Base-by-base conservation (phyloP, 2,329 filamentous ascomycete species). In the Cryphonectria naterciae region DNA sequence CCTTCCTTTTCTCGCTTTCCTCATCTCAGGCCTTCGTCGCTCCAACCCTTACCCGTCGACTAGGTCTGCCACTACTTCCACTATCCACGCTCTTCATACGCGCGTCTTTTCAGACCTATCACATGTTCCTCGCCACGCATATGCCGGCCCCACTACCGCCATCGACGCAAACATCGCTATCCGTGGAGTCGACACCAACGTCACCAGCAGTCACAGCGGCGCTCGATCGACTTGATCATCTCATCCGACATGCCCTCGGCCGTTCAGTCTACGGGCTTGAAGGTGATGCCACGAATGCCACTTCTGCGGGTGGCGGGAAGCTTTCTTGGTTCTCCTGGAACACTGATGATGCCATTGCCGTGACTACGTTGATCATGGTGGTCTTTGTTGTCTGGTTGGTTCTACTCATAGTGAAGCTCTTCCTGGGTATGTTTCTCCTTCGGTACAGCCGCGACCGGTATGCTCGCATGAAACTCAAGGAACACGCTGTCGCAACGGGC, bases 11-110 rank as follows among this genome's bases (percentile, higher is more conserved):
- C 32, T 35, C 35, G 22, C 46, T 60, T 19, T 35, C 11, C 11
- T 22, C 37, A 37, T 4, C n/a, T 19, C 66, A 93, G 91, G 95
- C 95, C 3, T 99, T 99, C 78, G 90, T 91, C 17, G 92, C 97
- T 35, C 95, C 96, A 37, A 95, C 97, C 35, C 85, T 99, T 1
- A 97, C 94, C 4, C 93, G 95, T 71, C 90, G 96, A 25, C 88
- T 99, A 0, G 96, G 96, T 0, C 85, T 99, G 0, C 96, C 96
- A 0, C 91, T 98, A 41, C 92, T 99, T 63, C 96, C 96, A 0
- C 86, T 99, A 0, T 95, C 95, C 1, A 98, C 95, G 76, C 89
- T 99, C 64, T 98, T 99, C 81, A 96, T 99, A 79, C 91, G 97
- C 60, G 94, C 97, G 63, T 95, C 93, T 0, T 88, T 98, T 60